These are phyloP conservation scores for Solanum pennellii DNA, from an alignment of 257 asterid genomes.

Conservation along the genomic window DNA sequence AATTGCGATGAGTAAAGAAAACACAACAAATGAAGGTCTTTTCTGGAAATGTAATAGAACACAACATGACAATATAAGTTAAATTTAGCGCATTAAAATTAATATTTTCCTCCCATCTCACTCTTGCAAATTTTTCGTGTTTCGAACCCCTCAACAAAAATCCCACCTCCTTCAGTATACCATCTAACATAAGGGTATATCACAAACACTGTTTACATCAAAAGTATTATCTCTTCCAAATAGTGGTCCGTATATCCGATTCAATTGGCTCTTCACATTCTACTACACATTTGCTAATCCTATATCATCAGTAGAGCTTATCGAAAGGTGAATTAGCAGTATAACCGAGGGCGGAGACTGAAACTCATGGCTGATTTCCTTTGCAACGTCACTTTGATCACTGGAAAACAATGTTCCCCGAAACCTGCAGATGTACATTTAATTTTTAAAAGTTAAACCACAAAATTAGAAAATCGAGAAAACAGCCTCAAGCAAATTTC, in stretches of 20 bases:
- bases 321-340: not conserved
- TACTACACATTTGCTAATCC: not conserved
- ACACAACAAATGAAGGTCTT: not conserved
- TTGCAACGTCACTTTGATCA: not conserved
- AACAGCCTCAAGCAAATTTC: not conserved
- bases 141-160: too few relatives aligned
- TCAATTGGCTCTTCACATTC: not conserved
- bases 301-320: not conserved
- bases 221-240: not conserved
- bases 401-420: not conserved
- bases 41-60: not conserved
- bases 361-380: not conserved
- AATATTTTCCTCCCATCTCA: too few relatives aligned
- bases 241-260: not conserved
- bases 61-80: too few relatives aligned
- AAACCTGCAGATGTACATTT: not conserved
- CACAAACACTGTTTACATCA: not conserved
- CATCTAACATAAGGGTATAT: not conserved
- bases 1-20: not conserved
- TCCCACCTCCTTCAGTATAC: not conserved
- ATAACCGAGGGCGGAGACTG: not conserved
- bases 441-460: not conserved
- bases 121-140: too few relatives aligned
- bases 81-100: too few relatives aligned
- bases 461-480: not conserved